Conservation (phyloP, 345 rosid genomes). For the Kandelia obovata region DNA sequence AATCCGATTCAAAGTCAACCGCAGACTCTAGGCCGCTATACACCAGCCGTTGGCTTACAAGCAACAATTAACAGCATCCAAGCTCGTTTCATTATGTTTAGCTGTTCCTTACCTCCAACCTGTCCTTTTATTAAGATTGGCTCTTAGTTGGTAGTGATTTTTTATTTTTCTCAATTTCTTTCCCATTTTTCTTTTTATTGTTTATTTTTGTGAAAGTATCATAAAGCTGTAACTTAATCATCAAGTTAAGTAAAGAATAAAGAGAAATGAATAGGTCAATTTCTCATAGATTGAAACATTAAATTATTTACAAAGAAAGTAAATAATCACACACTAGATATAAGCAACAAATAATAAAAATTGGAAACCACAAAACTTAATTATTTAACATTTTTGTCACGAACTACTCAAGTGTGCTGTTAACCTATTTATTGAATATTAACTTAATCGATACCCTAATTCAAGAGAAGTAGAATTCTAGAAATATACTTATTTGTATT, state of each 20-base stretch:
- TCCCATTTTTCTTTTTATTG: no score
- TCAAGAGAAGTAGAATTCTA: no score
- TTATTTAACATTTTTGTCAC: no score
- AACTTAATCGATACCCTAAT: no score
- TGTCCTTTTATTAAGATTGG: no score
- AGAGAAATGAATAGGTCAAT: slow-evolving; percentile 13
- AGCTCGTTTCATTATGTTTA: slow-evolving; percentile 23
- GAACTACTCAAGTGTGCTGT: no score
- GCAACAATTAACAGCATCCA: slow-evolving; percentile 28
- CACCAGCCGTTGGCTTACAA: slow-evolving; percentile 36
- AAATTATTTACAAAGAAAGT: background rate
- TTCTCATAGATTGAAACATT: slow-evolving; percentile 1
- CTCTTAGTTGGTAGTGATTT: no score
- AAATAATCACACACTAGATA: background rate
- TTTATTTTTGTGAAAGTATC: background rate
- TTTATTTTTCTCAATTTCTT: no score
- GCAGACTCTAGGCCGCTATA: background rate
- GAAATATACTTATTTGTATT: no score
- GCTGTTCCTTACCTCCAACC: slow-evolving; percentile 13
- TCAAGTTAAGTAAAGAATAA: background rate
- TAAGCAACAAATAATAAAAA: background rate
- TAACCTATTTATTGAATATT: no score
- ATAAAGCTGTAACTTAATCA: background rate
- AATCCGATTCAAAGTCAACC: no score
- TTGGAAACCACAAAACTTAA: no score